Evolutionary conservation across 108 stramenopile species (phyloP).

Genomic region (Cyclotella baltica): DNA sequence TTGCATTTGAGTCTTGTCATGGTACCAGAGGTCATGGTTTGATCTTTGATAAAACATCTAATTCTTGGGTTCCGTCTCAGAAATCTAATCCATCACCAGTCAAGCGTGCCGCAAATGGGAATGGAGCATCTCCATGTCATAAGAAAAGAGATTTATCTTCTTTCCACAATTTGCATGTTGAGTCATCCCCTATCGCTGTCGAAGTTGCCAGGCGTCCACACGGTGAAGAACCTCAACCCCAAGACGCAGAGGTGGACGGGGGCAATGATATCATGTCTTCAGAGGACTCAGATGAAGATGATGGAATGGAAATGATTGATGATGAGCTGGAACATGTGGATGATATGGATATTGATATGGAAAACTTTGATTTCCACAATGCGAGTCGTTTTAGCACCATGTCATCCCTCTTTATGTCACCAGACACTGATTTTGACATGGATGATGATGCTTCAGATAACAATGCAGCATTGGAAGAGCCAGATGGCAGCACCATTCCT

Average conservation of each 20-base stretch:
- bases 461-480: conserved; percentile 40
- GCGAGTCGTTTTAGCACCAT: conserved; percentile 1
- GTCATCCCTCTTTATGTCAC: conserved; percentile 11
- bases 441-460: conserved; percentile 55
- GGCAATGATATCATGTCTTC: conserved; percentile 29
- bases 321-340: conserved; percentile 52
- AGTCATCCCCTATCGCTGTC: conserved; percentile 50
- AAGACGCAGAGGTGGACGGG: conserved; percentile 23
- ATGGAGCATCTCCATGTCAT: neutral
- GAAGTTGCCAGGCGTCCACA: conserved; percentile 42
- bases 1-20: conserved; percentile 73
- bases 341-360: conserved; percentile 50
- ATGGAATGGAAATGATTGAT: conserved; percentile 64
- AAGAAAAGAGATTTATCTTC: conserved; percentile 14
- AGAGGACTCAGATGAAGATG: conserved; percentile 49
- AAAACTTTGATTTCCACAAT: conserved; percentile 16
- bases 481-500: conserved; percentile 43
- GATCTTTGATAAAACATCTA: conserved; percentile 37
- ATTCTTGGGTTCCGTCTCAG: conserved; percentile 27
- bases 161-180: conserved; percentile 44
- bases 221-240: conserved; percentile 10
- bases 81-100: neutral
- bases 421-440: conserved; percentile 29
- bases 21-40: conserved; percentile 75
- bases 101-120: neutral